Evolutionary conservation across 176 grass and related monocot species (phyloP).

Genomic region (Paspalum vaginatum): DNA sequence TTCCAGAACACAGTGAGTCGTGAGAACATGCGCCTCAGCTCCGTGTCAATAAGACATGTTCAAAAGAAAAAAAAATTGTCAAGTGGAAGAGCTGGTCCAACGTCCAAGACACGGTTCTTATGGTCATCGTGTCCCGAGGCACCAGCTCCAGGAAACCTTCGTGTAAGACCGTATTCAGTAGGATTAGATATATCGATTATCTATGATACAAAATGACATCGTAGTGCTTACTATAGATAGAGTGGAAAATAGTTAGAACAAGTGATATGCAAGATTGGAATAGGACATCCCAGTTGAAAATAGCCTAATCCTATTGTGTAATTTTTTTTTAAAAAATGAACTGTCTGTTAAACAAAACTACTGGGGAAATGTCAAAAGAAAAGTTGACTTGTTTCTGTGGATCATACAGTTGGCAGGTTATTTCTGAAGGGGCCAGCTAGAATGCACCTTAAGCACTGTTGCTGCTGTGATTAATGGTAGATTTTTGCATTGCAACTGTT

Average conservation of each 20-base stretch:
- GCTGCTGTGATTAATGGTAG: background rate
- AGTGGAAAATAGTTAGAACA: no score
- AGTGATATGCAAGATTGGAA: no score
- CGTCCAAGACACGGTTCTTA: background rate
- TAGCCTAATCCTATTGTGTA: no score
- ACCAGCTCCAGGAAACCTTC: background rate
- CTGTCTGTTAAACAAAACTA: background rate
- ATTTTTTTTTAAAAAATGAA: background rate
- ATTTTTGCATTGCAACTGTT: background rate
- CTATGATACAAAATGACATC: no score
- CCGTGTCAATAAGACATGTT: background rate
- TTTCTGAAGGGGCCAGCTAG: background rate
- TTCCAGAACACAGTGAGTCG: background rate
- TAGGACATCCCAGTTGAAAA: no score
- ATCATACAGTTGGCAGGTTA: background rate
- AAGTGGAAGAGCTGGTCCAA: background rate
- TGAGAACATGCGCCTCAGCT: background rate
- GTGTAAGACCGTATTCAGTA: no score
- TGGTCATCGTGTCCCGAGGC: background rate
- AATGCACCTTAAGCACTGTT: background rate
- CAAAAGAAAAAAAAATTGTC: background rate
- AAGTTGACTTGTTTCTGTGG: background rate
- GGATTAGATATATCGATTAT: no score
- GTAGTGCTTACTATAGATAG: no score
- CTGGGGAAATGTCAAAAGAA: background rate